Conservation (phyloP, 2,329 filamentous ascomycete genomes). For the Aureobasidium sp. region DNA sequence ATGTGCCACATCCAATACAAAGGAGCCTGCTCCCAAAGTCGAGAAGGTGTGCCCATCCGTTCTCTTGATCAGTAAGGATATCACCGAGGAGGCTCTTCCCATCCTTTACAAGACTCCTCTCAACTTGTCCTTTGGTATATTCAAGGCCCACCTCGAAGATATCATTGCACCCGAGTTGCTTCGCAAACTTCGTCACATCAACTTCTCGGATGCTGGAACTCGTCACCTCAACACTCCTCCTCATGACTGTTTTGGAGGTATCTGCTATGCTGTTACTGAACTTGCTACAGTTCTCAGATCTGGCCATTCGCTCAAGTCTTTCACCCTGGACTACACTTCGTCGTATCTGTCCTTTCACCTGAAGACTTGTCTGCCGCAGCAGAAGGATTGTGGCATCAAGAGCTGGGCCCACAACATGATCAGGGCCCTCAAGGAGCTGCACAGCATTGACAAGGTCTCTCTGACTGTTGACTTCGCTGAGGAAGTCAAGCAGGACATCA, state of each 20-base stretch:
- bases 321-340: constrained; percentile 24
- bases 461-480: constrained; percentile 21
- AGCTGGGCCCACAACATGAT: constrained; percentile 21
- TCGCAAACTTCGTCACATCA: constrained; percentile 22
- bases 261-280: constrained; percentile 23
- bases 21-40: constrained; percentile 12
- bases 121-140: constrained; percentile 26
- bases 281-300: constrained; percentile 21
- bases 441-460: constrained; percentile 22
- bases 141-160: constrained; percentile 16
- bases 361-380: constrained; percentile 13
- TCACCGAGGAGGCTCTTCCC: constrained; percentile 27
- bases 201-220: constrained; percentile 13
- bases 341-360: constrained; percentile 23
- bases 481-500: constrained; percentile 20
- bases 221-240: constrained; percentile 17
- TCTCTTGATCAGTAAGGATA: constrained; percentile 30
- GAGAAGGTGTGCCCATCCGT: constrained; percentile 24
- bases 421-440: constrained; percentile 18
- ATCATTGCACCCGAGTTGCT: constrained; percentile 22
- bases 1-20: constrained; percentile 11
- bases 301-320: constrained; percentile 25
- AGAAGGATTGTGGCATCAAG: constrained; percentile 25
- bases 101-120: constrained; percentile 24
- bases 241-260: constrained; percentile 23